Conservation (phyloP, 177 flowering plant genomes). For the Vitis hybrid region DNA sequence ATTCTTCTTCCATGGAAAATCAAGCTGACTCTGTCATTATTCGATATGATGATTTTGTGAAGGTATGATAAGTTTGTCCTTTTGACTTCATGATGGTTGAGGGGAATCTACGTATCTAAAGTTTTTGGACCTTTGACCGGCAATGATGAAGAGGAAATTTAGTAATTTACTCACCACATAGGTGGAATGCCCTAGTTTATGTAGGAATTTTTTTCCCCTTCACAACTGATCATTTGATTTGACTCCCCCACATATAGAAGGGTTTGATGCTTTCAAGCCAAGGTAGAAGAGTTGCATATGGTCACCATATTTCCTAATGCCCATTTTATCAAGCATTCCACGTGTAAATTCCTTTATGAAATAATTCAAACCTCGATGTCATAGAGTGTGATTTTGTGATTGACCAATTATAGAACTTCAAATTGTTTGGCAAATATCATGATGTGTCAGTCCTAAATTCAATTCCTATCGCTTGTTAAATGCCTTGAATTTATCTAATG, state of each 20-base stretch:
- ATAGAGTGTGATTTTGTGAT: not conserved
- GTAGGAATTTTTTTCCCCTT: not conserved
- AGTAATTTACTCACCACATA: not conserved
- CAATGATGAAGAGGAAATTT: not conserved
- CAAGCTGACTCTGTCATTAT: slow-evolving; percentile 54
- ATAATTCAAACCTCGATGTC: not conserved
- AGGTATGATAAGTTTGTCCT: slow-evolving; percentile 39
- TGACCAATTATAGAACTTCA: not conserved
- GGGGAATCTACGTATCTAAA: not conserved
- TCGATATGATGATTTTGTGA: slow-evolving; percentile 66
- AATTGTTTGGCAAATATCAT: too few species aligned
- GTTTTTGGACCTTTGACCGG: not conserved
- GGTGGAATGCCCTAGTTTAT: not conserved
- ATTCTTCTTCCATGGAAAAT: slow-evolving; percentile 28
- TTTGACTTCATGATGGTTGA: not conserved
- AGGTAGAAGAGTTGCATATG: too few species aligned
- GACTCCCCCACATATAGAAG: too few species aligned
- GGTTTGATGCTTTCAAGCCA: too few species aligned
- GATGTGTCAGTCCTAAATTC: too few species aligned
- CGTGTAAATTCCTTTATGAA: not conserved
- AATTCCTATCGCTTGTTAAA: too few species aligned
- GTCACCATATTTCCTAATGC: not conserved
- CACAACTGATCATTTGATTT: too few species aligned
- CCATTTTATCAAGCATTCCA: not conserved
- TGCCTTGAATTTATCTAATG: too few species aligned